Base-by-base conservation (phyloP, 2,329 filamentous ascomycete genomes). In the Fusarium zealandicum region DNA sequence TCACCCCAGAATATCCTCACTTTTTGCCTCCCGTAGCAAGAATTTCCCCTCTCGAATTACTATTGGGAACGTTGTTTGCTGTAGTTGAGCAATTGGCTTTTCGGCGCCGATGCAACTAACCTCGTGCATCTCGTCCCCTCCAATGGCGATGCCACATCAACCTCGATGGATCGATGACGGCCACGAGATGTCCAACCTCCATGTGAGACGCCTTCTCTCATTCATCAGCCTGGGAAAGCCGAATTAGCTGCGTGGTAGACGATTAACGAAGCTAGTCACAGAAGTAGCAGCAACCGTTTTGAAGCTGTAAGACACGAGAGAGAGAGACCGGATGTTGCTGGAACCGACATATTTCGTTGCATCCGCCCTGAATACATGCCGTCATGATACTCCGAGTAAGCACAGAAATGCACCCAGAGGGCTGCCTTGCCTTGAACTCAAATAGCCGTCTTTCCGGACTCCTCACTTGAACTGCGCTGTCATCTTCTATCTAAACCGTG, bases 361-460 rank as follows among this genome's bases (percentile, higher is more conserved):
- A 51, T 51, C 56, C 35, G 35, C 37, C n/a, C 17, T 11, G n/a
- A 40, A 30, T 55, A 20, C 50, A 43, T 56, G 57, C 16, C 51
- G 57, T 60, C 57, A 60, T 56, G 38, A 51, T 39, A 51, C 43
- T 42, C 25, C 35, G 31, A 45, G 18, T n/a, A 17, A 31, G 25
- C 22, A 28, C 53, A 16, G 11, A 8, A 44, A 14, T 42, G 11
- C 27, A 28, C 35, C 22, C 16, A 31, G 36, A 3, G 30, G 28
- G 54, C 25, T 43, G 41, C 18, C n/a, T 46, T 27, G 28, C 56
- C 16, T 22, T 49, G 30, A 62, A 61, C 59, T 49, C 25, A 61
- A 61, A 48, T 42, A 33, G 11, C 35, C 36, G n/a, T 41, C 35
- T 27, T 25, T n/a, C 40, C 25, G 17, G 18, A 20, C 17, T 12